Base-by-base conservation (phyloP, 2,329 filamentous ascomycete species). In the Fusarium globosum region DNA sequence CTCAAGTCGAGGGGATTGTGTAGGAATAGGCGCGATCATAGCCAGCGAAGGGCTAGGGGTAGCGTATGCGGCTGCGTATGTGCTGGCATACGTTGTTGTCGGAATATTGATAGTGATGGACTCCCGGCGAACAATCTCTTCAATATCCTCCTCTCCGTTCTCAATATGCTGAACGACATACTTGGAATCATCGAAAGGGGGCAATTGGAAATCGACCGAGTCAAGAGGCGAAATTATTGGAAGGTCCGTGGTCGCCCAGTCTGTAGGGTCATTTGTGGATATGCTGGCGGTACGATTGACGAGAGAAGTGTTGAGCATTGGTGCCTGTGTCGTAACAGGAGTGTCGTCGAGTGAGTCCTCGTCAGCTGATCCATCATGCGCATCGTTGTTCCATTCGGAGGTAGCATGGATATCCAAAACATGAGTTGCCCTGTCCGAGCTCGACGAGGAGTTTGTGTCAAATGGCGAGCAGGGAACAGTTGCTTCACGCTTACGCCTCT, bases 1-100 rank as follows among this genome's bases (percentile, higher is more conserved):
- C 43, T 89, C 88, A 15, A 88, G 79, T 10, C 85, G 80, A 5
- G 80, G 81, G 26, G 79, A 80, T n/a, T 73, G 65, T 12, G 57
- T 53, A 28, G 73, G 57, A 15, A 77, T 64, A 20, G 76, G 73
- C 10, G 79, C 71, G 41, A 79, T 75, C 52, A 79, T 70, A 63
- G 78, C 74, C 20, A 81, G 67, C 8, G 75, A 78, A 14, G 79
- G 73, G 33, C 66, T 72, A 36, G 61, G 65, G 7, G 70, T 72
- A 33, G 69, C 61, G 38, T 72, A 72, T 21, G 77, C 55, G 28
- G 49, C 63, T 21, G 64, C 51, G 51, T 76, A 68, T 28, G 73
- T 68, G 49, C 65, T 56, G 41, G 68, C 59, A 63, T 66, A 66
- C 30, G 71, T 73, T 7, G 71, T 73, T 14, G 71, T 73, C 8